Percentiles rank a stretch among this genome's conserved stretches.
Conservation (phyloP, 768 basidiomycete genomes). For the Psilocybe cubensis region DNA sequence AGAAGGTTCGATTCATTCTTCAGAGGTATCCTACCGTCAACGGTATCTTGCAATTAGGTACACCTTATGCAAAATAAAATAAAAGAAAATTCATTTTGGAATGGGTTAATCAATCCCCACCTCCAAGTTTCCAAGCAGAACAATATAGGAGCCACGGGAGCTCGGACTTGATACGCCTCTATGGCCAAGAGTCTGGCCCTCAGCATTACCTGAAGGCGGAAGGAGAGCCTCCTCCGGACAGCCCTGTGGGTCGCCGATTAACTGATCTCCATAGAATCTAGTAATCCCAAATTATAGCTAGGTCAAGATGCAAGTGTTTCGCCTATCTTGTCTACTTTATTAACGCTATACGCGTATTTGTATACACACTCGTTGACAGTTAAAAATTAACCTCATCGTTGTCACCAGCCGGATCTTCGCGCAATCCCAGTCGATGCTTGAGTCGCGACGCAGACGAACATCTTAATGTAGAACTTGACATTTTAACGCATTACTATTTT, state of each 20-base stretch:
- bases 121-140: not conserved
- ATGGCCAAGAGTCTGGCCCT: not conserved
- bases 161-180: not conserved
- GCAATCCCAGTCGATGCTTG: no score
- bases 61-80: not conserved
- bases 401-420: no score
- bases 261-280: not conserved
- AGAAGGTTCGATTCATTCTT: not conserved
- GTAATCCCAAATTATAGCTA: no score
- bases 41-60: not conserved
- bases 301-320: no score
- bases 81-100: not conserved
- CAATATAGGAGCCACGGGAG: not conserved
- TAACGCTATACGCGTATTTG: no score
- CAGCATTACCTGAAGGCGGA: not conserved
- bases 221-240: not conserved
- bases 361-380: no score
- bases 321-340: no score
- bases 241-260: not conserved
- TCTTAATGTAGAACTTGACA: no score
- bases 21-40: not conserved
- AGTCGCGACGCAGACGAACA: no score
- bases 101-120: not conserved
- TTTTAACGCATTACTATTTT: no score
- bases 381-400: no score